phyloP scores from a whole-genome alignment of 2,329 filamentous ascomycete genomes.

The Alternaria panax region DNA sequence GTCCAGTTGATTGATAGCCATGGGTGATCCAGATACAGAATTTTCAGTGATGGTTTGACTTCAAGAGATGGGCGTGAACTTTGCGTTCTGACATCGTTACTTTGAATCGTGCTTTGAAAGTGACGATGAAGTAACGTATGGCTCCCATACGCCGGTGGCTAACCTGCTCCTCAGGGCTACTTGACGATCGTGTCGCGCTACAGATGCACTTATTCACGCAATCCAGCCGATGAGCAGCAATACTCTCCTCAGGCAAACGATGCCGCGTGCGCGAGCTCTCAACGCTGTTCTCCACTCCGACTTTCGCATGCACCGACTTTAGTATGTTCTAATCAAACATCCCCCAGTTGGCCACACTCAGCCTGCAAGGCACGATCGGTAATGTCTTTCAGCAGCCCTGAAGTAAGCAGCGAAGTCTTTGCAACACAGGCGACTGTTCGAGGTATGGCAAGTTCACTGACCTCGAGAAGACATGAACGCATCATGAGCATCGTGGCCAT shows the following conservation, averaged over 20 bases:
- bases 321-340: neutral
- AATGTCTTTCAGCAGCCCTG: neutral
- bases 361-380: neutral
- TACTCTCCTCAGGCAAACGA: neutral
- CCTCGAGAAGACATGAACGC: neutral
- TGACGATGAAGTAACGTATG: neutral
- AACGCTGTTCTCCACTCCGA: neutral
- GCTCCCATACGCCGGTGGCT: too few relatives aligned
- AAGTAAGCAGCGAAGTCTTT: neutral
- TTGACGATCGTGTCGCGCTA: neutral
- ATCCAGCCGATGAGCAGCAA: neutral
- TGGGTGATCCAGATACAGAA: neutral
- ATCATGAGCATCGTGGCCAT: neutral
- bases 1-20: neutral
- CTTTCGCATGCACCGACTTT: neutral
- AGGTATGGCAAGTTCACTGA: neutral
- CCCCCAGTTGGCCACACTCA: neutral
- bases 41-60: neutral
- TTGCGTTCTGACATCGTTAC: neutral
- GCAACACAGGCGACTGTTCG: neutral
- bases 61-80: neutral
- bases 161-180: fast-evolving
- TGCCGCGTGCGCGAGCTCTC: neutral
- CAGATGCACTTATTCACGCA: too few relatives aligned
- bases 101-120: neutral